Evolutionary conservation across 352 stramenopile species (phyloP), one percentile per base, ranked within the genome.

Genomic region (Peronospora belbahrii): DNA sequence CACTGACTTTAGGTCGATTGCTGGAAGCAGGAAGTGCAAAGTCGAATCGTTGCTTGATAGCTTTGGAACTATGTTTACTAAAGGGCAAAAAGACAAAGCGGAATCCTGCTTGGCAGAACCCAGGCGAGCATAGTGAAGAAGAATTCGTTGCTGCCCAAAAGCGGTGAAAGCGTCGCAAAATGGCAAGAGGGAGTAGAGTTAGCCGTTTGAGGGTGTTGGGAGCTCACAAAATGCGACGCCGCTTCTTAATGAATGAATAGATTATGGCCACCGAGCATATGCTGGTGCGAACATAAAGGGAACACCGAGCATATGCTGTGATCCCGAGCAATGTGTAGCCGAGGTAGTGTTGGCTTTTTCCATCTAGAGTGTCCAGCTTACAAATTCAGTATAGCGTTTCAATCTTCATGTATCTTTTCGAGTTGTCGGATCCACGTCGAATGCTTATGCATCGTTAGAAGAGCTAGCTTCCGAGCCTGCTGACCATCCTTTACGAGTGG

Each of bases 371-470:
- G 59, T 72, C 79, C 77, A 89, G 45, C 70, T 88, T 36, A 91
- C 75, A 40, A 94, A 89, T 41, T 91, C 74, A 41, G 90, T 91
- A 34, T 90, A 94, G 9, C 72, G 42, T 34, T 85, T 40, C 91
- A 77, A 8, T 92, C 77, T 54, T 89, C 77, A 20, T 76, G 56
- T 0, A 37, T 80, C 68, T 44, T 55, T 68, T 2, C 45, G 19
- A 13, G 52, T 39, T 31, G 41, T 51, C 6, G 48, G 39, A 18
- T 46, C 36, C 13, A 51, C 55, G 1, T 71, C 62, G 1, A 47
- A 13, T 65, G 56, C n/a, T 70, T 73, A 13, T 62, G 73, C 77
- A 88, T 86, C 4, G 61, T 66, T 6, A 70, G 65, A 15, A 87
- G 74, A 10, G 82, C 79, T 23, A 94, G 49, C 1, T 80, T 80